Percentiles rank a stretch among this genome's conserved stretches.
These are phyloP conservation scores for Diaporthe batatas DNA, from an alignment of 2,329 filamentous ascomycete genomes.

Conservation along the genomic window DNA sequence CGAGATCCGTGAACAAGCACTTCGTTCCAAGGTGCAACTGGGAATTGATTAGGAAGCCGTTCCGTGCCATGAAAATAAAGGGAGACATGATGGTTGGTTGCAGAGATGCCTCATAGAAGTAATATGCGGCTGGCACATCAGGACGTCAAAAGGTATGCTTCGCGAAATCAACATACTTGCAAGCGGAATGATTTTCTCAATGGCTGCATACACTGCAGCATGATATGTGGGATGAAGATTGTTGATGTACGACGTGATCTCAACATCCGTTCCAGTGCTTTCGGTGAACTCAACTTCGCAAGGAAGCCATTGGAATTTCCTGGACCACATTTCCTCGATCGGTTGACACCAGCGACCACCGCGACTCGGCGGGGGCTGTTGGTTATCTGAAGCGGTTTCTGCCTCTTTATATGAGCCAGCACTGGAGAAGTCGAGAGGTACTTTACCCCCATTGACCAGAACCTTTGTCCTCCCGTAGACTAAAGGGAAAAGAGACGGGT, in stretches of 20 bases:
- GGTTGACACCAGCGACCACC: neutral
- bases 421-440: slow-evolving; percentile 51
- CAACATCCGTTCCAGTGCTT: slow-evolving; percentile 49
- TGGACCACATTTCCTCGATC: slow-evolving; percentile 39
- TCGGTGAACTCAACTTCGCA: slow-evolving; percentile 59
- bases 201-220: slow-evolving; percentile 51
- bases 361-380: neutral
- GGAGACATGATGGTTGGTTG: neutral
- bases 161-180: slow-evolving; percentile 41
- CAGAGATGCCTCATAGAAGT: neutral
- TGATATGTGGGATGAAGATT: slow-evolving; percentile 62
- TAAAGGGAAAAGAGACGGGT: slow-evolving; percentile 74
- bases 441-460: slow-evolving; percentile 51
- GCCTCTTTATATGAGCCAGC: slow-evolving; percentile 49
- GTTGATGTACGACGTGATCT: slow-evolving; percentile 66
- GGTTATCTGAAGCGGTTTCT: slow-evolving; percentile 42
- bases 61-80: neutral
- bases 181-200: slow-evolving; percentile 53
- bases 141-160: neutral
- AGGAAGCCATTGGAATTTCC: slow-evolving; percentile 63
- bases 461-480: slow-evolving; percentile 63
- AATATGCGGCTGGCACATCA: neutral
- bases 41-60: neutral
- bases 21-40: slow-evolving; percentile 58
- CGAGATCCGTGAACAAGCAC: slow-evolving; percentile 39